Evolutionary conservation across 2,329 filamentous ascomycete species (phyloP), one percentile per base, ranked within the genome.

Genomic region (Neoascochyta sp.): DNA sequence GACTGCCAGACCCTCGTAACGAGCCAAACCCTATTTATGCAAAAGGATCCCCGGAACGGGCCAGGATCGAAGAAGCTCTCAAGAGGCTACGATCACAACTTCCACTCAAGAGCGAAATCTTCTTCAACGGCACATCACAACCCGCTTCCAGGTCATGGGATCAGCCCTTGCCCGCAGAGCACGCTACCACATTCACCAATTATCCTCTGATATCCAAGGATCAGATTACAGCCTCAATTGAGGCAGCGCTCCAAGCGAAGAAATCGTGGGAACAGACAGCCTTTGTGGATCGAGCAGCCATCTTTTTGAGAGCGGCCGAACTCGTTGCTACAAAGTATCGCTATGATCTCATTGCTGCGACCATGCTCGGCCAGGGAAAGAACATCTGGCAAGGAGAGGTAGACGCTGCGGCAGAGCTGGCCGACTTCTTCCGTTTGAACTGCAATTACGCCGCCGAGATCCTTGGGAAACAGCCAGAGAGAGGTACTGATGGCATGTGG

Each of bases 331-430:
- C 76, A 10, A 95, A 95, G 70, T 95, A 96, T 68, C 78, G 90
- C 55, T 95, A 94, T 67, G 86, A 95, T 35, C 76, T 96, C 50
- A 93, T 95, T 81, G 89, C 90, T 7, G 80, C 87, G 24, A 95
- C 90, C 12, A 95, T 95, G 79, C 73, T 94, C 19, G 90, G 90
- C 34, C 90, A 96, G 68, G 90, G 90, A 52, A 95, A 95, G 77
- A 95, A 95, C 63, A 87, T 86, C 24, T 95, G 88, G 87, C 90
- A 96, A 67, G 90, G 89, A 12, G 90, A 96, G 73, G 95, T 95
- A 43, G 90, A 95, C 64, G 77, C 88, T 23, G 89, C 89, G 12
- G 90, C 90, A 12, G 90, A 96, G 73, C 68, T 93, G 51, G 81
- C 78, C 45, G 90, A 96, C 63, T 95, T 95, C 67, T 73, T 95